Base-by-base conservation (phyloP, 2,329 filamentous ascomycete genomes). In the Fusarium torulosum region DNA sequence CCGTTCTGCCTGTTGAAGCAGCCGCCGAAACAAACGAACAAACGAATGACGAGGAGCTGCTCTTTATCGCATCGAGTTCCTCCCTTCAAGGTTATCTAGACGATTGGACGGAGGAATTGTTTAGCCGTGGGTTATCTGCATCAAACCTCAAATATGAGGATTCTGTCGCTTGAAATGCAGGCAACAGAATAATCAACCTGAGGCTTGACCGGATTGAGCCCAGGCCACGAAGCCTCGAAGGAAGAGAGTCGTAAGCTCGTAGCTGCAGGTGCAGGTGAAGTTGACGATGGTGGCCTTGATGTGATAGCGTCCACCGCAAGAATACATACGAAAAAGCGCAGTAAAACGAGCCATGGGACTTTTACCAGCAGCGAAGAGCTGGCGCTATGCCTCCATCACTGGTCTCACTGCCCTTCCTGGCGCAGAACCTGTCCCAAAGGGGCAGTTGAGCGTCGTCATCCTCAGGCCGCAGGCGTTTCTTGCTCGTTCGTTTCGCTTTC, bases 391-490 rank as follows among this genome's bases (percentile, higher is more conserved):
- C 63, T 52, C 69, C 56, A 70, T 62, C 65, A 61, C 66, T 67
- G 63, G 61, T 61, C 56, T 57, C 63, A 63, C 66, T 69, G 61
- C 63, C 63, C 56, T 57, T 55, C 63, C 42, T 59, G 66, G 60
- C 42, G 58, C 53, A 43, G 43, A 66, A 35, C 50, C 40, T 63
- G 61, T 54, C 71, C 67, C 52, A 71, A 74, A 73, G 40, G 56
- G 70, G 72, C 51, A 69, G 63, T 60, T 63, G 60, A 69, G 73
- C 74, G 74, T 75, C 74, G 74, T 75, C 74, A 75, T 74, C 73
- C 72, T 67, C 62, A 74, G 70, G 70, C 72, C 70, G 72, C 72
- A 74, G 70, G 47, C 60, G 13, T 52, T 27, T 58, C 52, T 46
- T 46, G 31, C 37, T 60, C 42, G 27, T 63, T 62, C 59, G 42